Base-by-base conservation (phyloP, 2,329 filamentous ascomycete species). In the Sordariomycetes sp. region DNA sequence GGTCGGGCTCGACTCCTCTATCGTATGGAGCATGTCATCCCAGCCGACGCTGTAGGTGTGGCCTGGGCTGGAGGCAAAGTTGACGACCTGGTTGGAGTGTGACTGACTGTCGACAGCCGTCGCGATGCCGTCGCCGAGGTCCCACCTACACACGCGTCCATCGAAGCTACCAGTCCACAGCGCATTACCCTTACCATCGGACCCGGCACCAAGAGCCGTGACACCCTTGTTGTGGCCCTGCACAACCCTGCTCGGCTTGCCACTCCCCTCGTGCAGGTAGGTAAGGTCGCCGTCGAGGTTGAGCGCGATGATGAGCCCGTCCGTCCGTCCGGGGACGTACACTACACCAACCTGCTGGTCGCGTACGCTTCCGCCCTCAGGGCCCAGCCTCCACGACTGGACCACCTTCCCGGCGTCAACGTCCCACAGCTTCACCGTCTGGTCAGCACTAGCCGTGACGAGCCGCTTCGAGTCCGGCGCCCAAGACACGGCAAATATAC, bases 281-380 rank as follows among this genome's bases (percentile, higher is more conserved):
- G 89, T 95, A 60, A 99, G 82, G 69, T 97, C 89, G 25, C 94
- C 94, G 55, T 86, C 85, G 22, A 97, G 79, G 65, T 90, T 94
- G 63, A 97, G 76, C 70, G 90, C 96, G 70, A 99, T 92, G 62
- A 99, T 85, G 60, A 97, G 77, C 34, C 88, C 90, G 69, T 99
- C 94, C 57, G 77, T 88, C 62, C 93, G 82, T 54, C 88, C 89
- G 53, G 84, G 79, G 1, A 92, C 90, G 85, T 91, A 96, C 11
- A 94, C 90, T 6, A 99, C 90, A 57, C 94, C 94, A 35, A 97
- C 90, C 69, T 99, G 94, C 71, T 99, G 94, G 68, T 97, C 82
- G 3, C 80, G 79, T 43, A 97, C 78, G 68, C 83, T 90, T 52
- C 75, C 76, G 18, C 86, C 86, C 50, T 92, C 87, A 35, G 82